Base-by-base conservation (phyloP, 306 rosid genomes). In the Acacia melanoxylon region DNA sequence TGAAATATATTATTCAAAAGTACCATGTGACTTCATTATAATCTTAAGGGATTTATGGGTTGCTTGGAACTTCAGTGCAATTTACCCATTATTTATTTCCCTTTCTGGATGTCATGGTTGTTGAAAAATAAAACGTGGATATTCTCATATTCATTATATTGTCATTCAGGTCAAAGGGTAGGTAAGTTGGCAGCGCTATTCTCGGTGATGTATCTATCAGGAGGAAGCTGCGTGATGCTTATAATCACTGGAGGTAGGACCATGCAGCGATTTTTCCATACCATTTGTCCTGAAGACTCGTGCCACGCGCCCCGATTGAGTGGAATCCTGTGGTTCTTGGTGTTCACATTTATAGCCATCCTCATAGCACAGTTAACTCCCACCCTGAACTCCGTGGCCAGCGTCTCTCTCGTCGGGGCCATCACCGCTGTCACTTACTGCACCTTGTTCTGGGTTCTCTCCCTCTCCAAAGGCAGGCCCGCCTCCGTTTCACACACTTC, bases 301-400 rank as follows among this genome's bases (percentile, higher is more conserved):
- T 91, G 93, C 29, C 71, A 51, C 0, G 86, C 82, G 0, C 80
- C 76, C 45, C 45, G 87, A 2, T 63, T 85, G 3, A 89, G 42
- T 15, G 85, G 85, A 1, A 29, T n/a, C 0, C 83, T 84, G 44
- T 92, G 98, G 90, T 94, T 84, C 83, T 68, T 92, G 69, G 80
- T 83, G 22, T 94, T 94, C 76, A 80, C 88, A 0, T 82, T 85
- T 48, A 17, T 86, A 0, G 94, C 98, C 48, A 88, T 89, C 37
- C 65, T 78, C 48, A 52, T 89, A 1, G 93, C 92, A 11, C 97
- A 87, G 33, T 59, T 90, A 20, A 58, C 14, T 24, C 98, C 95
- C 7, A 94, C 88, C 61, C 79, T 94, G 33, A 86, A 92, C 74
- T 92, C 97, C 10, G 1, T 94, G 16, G 82, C 91, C 19, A 71